Conservation (phyloP, 352 stramenopile species). For the Blastocystis sp. region DNA sequence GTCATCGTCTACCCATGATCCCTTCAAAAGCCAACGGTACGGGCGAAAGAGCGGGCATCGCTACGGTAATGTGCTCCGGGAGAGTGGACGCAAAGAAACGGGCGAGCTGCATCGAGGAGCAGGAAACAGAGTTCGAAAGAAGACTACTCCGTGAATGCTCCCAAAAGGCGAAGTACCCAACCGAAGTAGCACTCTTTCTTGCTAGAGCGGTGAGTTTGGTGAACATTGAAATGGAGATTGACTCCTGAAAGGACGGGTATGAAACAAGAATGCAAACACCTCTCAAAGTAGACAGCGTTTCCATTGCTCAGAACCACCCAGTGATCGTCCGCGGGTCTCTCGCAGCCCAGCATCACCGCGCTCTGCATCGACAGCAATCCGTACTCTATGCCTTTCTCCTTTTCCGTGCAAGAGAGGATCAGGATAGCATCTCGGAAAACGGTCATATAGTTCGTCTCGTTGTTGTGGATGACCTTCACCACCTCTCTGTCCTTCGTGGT, state of each 20-base stretch:
- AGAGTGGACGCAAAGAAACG: conserved; percentile 24
- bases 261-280: background rate
- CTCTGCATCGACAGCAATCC: background rate
- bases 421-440: background rate
- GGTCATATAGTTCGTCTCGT: background rate
- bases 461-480: background rate
- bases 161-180: background rate
- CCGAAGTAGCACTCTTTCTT: background rate
- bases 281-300: background rate
- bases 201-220: background rate
- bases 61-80: conserved; percentile 30
- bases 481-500: background rate
- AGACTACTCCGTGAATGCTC: background rate
- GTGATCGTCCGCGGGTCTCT: background rate
- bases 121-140: background rate
- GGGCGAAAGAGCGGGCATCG: conserved; percentile 71
- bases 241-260: background rate
- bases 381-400: background rate
- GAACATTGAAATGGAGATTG: background rate
- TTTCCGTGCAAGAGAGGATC: background rate
- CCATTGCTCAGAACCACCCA: background rate
- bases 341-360: background rate
- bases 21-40: background rate
- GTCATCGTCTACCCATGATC: conserved; percentile 68
- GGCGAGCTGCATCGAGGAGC: background rate